Evolutionary conservation across 495 filamentous ascomycete species (phyloP).

Genomic region (Tuber brumale): DNA sequence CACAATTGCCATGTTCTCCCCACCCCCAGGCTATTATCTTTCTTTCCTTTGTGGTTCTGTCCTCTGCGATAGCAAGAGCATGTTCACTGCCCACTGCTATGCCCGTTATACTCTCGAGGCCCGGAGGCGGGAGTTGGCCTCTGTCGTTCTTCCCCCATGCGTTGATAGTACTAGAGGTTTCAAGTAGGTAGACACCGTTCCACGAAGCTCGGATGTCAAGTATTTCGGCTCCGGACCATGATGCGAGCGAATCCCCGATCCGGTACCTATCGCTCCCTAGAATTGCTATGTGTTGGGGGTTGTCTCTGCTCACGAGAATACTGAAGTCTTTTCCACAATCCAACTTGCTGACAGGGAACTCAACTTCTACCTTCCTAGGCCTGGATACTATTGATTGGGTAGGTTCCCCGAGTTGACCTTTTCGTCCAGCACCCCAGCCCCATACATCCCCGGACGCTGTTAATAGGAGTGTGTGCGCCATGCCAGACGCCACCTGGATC

Average conservation of each 20-base stretch:
- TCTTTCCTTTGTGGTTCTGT: conserved; percentile 40
- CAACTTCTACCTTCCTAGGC: conserved; percentile 57
- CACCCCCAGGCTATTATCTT: conserved; percentile 77
- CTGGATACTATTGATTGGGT: conserved; percentile 47
- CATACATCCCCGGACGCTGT: conserved; percentile 68
- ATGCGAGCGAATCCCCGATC: conserved; percentile 41
- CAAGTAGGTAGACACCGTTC: conserved; percentile 68
- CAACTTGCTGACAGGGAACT: conserved; percentile 54
- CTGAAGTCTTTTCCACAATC: conserved; percentile 81
- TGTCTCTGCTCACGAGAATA: conserved; percentile 52
- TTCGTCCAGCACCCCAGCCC: conserved; percentile 80
- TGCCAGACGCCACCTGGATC: conserved; percentile 58
- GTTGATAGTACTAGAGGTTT: conserved; percentile 50
- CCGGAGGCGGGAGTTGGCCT: conserved; percentile 63
- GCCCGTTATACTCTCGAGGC: conserved; percentile 48
- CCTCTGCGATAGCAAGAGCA: conserved; percentile 58
- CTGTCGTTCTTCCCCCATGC: conserved; percentile 78
- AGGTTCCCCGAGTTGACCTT: conserved; percentile 68
- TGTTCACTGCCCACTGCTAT: conserved; percentile 87
- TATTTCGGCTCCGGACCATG: conserved; percentile 59
- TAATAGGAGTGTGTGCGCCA: conserved; percentile 68
- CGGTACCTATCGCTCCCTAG: conserved; percentile 47
- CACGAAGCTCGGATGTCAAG: conserved; percentile 52
- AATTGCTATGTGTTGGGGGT: conserved; percentile 55
- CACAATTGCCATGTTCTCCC: conserved; percentile 97